phyloP scores from a whole-genome alignment of 2,329 filamentous ascomycete genomes.

The Bipolaris sorokiniana region DNA sequence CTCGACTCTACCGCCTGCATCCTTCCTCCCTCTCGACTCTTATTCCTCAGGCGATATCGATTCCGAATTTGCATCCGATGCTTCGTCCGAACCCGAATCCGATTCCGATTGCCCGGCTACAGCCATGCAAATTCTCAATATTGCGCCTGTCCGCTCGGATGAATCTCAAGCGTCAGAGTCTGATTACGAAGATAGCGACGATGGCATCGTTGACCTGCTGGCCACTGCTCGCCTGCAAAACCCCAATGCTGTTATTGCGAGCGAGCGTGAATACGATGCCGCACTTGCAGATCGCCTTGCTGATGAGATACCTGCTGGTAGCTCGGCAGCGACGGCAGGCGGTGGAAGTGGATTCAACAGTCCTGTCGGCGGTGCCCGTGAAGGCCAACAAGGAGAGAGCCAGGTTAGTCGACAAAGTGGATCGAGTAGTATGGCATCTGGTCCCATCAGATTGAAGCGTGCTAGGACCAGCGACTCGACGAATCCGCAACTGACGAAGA shows the following conservation, averaged over 20 bases:
- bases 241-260: conserved; percentile 49
- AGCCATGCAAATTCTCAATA: conserved; percentile 39
- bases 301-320: conserved; percentile 57
- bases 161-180: conserved; percentile 11
- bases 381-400: background rate
- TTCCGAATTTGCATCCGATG: conserved; percentile 48
- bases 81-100: conserved; percentile 36
- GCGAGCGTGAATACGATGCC: conserved; percentile 56
- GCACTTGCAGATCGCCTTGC: conserved; percentile 55
- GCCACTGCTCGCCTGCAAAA: conserved; percentile 53
- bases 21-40: conserved; percentile 51
- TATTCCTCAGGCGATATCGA: conserved; percentile 44
- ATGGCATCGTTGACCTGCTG: conserved; percentile 53
- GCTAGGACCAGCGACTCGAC: conserved; percentile 22
- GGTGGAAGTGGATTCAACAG: conserved; percentile 57
- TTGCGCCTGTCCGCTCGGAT: conserved; percentile 21
- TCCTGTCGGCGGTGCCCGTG: conserved; percentile 30
- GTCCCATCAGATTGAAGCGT: conserved; percentile 23
- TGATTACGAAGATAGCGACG: conserved; percentile 45
- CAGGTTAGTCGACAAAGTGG: conserved; percentile 10
- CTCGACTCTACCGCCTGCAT: conserved; percentile 54
- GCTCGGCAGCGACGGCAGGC: conserved; percentile 56
- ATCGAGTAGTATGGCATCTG: conserved; percentile 22
- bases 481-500: conserved; percentile 3
- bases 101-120: conserved; percentile 27